Conservation (phyloP, 73 alveolate genomes). For the Symbiodinium pilosum region DNA sequence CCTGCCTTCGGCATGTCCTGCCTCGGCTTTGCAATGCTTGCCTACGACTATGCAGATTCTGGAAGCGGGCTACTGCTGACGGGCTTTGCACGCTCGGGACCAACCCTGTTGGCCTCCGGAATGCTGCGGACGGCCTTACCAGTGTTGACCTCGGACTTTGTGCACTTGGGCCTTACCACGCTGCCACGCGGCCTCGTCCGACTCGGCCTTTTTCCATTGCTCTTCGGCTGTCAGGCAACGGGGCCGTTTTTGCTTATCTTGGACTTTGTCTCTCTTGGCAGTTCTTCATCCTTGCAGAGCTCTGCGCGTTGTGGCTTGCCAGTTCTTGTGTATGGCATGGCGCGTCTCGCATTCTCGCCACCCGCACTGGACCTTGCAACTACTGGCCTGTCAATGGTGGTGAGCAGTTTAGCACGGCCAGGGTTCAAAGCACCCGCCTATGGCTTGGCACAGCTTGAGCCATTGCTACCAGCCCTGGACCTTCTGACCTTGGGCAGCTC, state of each 20-base stretch:
- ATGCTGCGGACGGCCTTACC: background rate
- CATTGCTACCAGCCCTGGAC: background rate
- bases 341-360: background rate
- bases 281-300: background rate
- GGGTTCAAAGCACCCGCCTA: background rate
- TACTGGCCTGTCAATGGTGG: background rate
- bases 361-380: conserved; percentile 24
- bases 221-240: conserved; percentile 20
- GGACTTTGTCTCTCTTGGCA: conserved; percentile 9
- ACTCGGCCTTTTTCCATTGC: background rate
- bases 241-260: background rate
- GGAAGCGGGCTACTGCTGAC: conserved; percentile 38
- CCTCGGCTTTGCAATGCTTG: conserved; percentile 11
- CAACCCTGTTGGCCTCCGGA: conserved; percentile 6
- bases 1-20: conserved; percentile 52
- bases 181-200: conserved; percentile 6
- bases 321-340: conserved; percentile 10
- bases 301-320: background rate
- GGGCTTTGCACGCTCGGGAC: conserved; percentile 43
- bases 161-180: background rate
- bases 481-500: conserved; percentile 23
- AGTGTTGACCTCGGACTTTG: conserved; percentile 7
- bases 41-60: conserved; percentile 35
- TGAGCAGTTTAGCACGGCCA: conserved; percentile 15
- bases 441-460: conserved; percentile 25